These are phyloP conservation scores for Alloteropsis angusta DNA, from an alignment of 202 grass and related monocot species.

Conservation along the genomic window DNA sequence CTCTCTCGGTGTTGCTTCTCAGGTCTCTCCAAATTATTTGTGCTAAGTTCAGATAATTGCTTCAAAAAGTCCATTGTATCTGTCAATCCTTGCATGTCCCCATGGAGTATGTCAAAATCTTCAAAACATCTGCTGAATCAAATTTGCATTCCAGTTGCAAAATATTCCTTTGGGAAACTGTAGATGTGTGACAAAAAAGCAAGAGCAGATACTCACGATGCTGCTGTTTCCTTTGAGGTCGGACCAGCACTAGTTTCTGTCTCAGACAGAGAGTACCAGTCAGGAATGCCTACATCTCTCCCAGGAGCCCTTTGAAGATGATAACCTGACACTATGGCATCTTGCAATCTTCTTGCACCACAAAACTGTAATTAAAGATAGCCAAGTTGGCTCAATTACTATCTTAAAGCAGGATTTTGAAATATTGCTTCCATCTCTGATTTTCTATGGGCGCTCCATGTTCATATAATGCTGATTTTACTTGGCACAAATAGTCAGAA, in stretches of 20 bases:
- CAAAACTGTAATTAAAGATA: slow-evolving; percentile 45
- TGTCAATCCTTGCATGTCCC: slow-evolving; percentile 74
- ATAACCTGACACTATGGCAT: slow-evolving; percentile 94
- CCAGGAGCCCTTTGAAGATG: slow-evolving; percentile 77
- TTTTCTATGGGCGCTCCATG: not conserved
- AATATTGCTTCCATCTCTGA: not conserved
- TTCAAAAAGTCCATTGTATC: slow-evolving; percentile 85
- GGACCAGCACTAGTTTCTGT: slow-evolving; percentile 65
- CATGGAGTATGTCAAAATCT: slow-evolving; percentile 86
- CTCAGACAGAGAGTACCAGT: slow-evolving; percentile 92
- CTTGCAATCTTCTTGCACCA: slow-evolving; percentile 72
- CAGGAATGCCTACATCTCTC: slow-evolving; percentile 67
- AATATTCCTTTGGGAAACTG: not conserved
- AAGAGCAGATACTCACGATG: slow-evolving; percentile 44
- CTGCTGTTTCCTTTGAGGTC: too few species aligned
- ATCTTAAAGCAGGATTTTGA: not conserved
- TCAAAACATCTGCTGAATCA: slow-evolving; percentile 42
- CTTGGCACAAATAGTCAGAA: not conserved
- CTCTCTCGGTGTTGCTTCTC: slow-evolving; percentile 65
- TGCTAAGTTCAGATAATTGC: slow-evolving; percentile 64
- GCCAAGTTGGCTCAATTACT: not conserved
- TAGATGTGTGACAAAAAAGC: not conserved
- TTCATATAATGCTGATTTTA: not conserved
- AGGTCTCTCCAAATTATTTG: slow-evolving; percentile 43
- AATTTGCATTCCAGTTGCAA: not conserved